Percentiles rank a stretch among this genome's conserved stretches.
These are phyloP conservation scores for Phellopilus nigrolimitatus DNA, from an alignment of 1,284 basidiomycete genomes.

Conservation along the genomic window DNA sequence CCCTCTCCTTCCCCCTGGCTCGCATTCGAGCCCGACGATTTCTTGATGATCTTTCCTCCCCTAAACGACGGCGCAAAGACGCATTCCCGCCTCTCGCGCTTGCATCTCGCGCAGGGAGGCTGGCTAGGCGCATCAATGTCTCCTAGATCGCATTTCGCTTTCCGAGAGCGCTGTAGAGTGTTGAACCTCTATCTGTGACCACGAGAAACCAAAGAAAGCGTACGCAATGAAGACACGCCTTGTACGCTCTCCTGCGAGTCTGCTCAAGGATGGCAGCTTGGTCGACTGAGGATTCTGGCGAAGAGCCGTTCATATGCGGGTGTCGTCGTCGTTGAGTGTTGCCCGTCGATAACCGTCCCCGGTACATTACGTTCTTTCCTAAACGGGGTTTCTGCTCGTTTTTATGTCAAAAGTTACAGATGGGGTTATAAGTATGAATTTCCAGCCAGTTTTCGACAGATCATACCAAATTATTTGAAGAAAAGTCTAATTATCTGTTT, in stretches of 20 bases:
- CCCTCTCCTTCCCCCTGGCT: not conserved
- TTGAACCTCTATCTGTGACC: not conserved
- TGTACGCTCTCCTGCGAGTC: slow-evolving; percentile 18
- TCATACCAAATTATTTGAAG: no score
- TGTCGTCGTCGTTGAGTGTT: slow-evolving; percentile 1
- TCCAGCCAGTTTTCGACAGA: no score
- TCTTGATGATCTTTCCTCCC: slow-evolving; percentile 18
- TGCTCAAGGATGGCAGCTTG: slow-evolving; percentile 4
- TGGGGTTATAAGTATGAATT: no score
- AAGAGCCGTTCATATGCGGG: slow-evolving; percentile 11
- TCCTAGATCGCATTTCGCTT: slow-evolving; percentile 39
- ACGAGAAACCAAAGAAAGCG: not conserved
- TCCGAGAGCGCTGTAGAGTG: slow-evolving; percentile 28
- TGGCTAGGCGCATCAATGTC: slow-evolving; percentile 37
- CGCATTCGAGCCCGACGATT: not conserved
- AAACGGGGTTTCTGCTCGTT: no score
- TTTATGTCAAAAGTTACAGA: no score
- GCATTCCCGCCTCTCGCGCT: slow-evolving; percentile 37
- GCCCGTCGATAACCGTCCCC: slow-evolving; percentile 14
- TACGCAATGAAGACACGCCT: slow-evolving; percentile 29
- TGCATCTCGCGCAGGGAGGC: slow-evolving; percentile 37
- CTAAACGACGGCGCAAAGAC: slow-evolving; percentile 30
- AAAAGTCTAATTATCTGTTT: no score
- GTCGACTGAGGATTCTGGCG: slow-evolving; percentile 18
- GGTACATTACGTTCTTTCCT: not conserved